Evolutionary conservation across 306 rosid species (phyloP).

Genomic region (Lablab purpureus): DNA sequence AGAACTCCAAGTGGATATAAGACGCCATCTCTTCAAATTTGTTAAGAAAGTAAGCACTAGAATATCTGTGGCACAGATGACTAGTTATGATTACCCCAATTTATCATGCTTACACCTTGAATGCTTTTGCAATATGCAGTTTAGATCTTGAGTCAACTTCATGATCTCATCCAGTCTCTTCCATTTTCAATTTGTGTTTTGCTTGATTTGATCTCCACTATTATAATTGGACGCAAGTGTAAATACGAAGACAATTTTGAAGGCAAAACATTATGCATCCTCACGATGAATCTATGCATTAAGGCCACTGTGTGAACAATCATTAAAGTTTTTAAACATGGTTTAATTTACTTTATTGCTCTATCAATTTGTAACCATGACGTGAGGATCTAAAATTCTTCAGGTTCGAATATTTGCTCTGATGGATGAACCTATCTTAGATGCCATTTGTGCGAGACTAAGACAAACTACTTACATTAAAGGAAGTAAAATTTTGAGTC

Average conservation of each 20-base stretch:
- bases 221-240: neutral
- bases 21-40: slow-evolving; percentile 76
- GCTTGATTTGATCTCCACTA: neutral
- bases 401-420: slow-evolving; percentile 78
- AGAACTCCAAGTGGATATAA: slow-evolving; percentile 81
- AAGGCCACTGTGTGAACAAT: neutral
- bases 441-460: slow-evolving; percentile 70
- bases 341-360: neutral
- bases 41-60: slow-evolving; percentile 33
- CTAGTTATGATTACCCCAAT: slow-evolving; percentile 10
- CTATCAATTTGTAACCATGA: neutral
- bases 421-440: slow-evolving; percentile 77
- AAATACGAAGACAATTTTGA: neutral
- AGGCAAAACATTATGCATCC: neutral
- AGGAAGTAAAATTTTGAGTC: slow-evolving; percentile 65
- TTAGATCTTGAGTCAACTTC: neutral
- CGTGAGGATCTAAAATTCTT: neutral
- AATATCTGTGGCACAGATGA: slow-evolving; percentile 21
- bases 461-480: slow-evolving; percentile 70
- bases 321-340: neutral
- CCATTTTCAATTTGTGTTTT: neutral
- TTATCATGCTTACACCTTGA: slow-evolving; percentile 1
- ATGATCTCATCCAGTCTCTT: neutral
- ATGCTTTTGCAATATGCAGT: neutral
- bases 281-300: neutral